Conservation (phyloP, 2,329 filamentous ascomycete genomes). For the Nigrograna mackinnonii region DNA sequence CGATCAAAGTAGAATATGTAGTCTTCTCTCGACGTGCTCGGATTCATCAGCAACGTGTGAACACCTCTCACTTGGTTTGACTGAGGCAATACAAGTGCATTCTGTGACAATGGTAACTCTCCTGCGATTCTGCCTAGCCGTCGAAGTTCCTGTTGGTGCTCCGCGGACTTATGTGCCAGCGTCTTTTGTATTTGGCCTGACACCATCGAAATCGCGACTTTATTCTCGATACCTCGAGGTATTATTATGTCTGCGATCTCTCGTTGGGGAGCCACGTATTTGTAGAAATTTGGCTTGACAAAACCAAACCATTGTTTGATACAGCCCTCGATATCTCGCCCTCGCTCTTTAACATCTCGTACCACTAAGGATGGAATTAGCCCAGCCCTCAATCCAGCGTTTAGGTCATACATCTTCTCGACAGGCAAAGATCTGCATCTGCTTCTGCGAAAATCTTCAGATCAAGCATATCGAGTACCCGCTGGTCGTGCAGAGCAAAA, state of each 20-base stretch:
- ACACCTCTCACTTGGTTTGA: slow-evolving; percentile 84
- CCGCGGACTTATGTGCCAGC: slow-evolving; percentile 80
- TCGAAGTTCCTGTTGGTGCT: slow-evolving; percentile 78
- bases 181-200: slow-evolving; percentile 90
- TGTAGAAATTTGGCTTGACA: slow-evolving; percentile 96
- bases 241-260: slow-evolving; percentile 94
- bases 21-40: slow-evolving; percentile 78
- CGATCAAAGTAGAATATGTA: slow-evolving; percentile 98
- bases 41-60: slow-evolving; percentile 86
- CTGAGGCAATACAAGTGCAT: slow-evolving; percentile 73
- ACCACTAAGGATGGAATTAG: slow-evolving; percentile 58
- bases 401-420: slow-evolving; percentile 72
- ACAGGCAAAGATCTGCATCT: slow-evolving; percentile 90
- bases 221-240: slow-evolving; percentile 91
- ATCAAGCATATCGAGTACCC: slow-evolving; percentile 84
- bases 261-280: slow-evolving; percentile 89
- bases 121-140: slow-evolving; percentile 74
- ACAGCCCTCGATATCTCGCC: slow-evolving; percentile 88
- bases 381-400: too few relatives aligned
- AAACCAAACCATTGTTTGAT: slow-evolving; percentile 98
- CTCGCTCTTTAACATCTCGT: slow-evolving; percentile 86
- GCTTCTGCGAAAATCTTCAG: slow-evolving; percentile 98
- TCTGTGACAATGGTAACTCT: slow-evolving; percentile 72
- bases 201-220: slow-evolving; percentile 93
- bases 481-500: slow-evolving; percentile 86